Conservation (phyloP, 768 basidiomycete species). For the Pleurotus ostreatus region DNA sequence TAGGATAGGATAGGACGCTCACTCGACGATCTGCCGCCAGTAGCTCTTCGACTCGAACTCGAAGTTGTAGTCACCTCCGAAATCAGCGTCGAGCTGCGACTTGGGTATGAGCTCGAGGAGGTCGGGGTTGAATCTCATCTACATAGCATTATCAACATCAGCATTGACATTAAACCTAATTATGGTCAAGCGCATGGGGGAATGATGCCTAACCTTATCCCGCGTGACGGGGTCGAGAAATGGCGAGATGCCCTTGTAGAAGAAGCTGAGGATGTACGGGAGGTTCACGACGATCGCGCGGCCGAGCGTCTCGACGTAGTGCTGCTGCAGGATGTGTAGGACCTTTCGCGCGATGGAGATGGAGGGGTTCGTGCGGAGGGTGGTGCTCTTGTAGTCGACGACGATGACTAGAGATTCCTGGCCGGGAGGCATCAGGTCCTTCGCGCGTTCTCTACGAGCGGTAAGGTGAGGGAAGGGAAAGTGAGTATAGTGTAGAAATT, state of each 20-base stretch:
- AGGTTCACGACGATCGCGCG: slow-evolving; percentile 82
- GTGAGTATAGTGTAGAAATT: too few species aligned
- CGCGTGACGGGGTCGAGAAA: slow-evolving; percentile 87
- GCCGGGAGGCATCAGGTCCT: slow-evolving; percentile 82
- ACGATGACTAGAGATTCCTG: slow-evolving; percentile 82
- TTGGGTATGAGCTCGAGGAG: slow-evolving; percentile 69
- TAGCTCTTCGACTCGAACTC: slow-evolving; percentile 72
- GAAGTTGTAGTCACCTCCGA: slow-evolving; percentile 73
- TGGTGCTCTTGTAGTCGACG: slow-evolving; percentile 83
- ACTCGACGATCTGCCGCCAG: slow-evolving; percentile 78
- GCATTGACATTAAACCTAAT: not conserved
- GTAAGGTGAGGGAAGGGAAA: too few species aligned
- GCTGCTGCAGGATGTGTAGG: slow-evolving; percentile 77
- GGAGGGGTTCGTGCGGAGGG: slow-evolving; percentile 79
- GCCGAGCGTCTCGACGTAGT: slow-evolving; percentile 87
- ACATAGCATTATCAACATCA: not conserved
- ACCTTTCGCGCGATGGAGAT: slow-evolving; percentile 78
- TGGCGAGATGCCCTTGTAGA: slow-evolving; percentile 81
- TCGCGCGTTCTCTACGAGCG: slow-evolving; percentile 72
- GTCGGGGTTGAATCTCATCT: slow-evolving; percentile 91
- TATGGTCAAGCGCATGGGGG: not conserved
- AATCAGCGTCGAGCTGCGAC: slow-evolving; percentile 77
- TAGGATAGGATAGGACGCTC: slow-evolving; percentile 18
- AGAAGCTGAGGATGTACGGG: slow-evolving; percentile 67
- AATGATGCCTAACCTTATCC: slow-evolving; percentile 59